A percentile compares a stretch with the other conserved stretches of the same genome.
phyloP scores from a whole-genome alignment of 78 protist genomes.

The Dictyostelium firmibasis region DNA sequence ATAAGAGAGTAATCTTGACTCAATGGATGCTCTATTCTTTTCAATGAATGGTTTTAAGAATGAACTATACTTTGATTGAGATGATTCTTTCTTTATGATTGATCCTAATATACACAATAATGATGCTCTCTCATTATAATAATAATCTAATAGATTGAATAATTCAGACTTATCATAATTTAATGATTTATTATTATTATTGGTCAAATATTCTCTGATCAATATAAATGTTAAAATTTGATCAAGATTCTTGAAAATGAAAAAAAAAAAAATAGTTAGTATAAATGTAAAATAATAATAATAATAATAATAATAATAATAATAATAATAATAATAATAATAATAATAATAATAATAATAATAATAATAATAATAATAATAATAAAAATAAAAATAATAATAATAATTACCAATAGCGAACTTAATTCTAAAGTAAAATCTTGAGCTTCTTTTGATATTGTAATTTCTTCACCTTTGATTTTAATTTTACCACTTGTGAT shows the following conservation, averaged over 20 bases:
- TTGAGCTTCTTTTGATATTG: constrained; percentile 9
- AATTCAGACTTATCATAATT: constrained; percentile 18
- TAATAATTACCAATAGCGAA: constrained; percentile 9
- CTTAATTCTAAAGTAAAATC: constrained; percentile 37
- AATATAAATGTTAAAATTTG: constrained; percentile 34
- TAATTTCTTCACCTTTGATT: constrained; percentile 17
- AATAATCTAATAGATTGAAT: background rate
- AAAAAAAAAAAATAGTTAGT: too few species aligned
- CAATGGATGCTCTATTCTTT: constrained; percentile 2
- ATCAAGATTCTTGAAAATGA: constrained; percentile 2
- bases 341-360: background rate
- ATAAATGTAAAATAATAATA: too few species aligned
- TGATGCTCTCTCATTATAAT: constrained; percentile 37
- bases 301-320: background rate
- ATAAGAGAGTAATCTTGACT: background rate
- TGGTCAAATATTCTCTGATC: constrained; percentile 18
- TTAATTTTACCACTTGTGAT: constrained; percentile 37
- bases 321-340: too few species aligned
- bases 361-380: background rate
- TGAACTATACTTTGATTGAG: background rate
- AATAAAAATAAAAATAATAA: background rate
- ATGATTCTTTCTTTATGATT: constrained; percentile 17
- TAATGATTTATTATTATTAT: background rate
- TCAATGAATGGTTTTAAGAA: background rate
- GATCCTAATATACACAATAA: constrained; percentile 22